Base-by-base conservation (phyloP, 1,139 yeast genomes). In the Diutina mesorugosa region DNA sequence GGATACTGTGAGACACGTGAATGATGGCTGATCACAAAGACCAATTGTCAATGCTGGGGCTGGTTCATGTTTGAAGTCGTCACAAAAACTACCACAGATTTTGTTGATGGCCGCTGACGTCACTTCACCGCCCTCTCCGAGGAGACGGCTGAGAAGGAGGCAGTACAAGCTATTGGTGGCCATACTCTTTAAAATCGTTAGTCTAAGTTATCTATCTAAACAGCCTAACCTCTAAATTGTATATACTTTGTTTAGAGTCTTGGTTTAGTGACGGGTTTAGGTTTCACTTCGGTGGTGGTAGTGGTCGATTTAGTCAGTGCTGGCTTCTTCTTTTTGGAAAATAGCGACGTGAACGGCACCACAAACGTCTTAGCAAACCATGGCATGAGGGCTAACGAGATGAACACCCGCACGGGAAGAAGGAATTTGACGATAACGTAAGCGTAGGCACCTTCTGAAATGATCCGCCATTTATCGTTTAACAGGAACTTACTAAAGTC, bases 381-480 rank as follows among this genome's bases (percentile, higher is more conserved):
- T 1, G 95, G 95, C 69, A 87, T 87, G 52, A 80, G 68, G 54
- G 77, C 66, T 56, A 87, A 67, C 55, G 88, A 82, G 21, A 84
- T 59, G 5, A 80, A 71, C 0, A 86, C 71, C 59, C 95, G 71
- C 2, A 84, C 61, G 0, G 93, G 95, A 62, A 85, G 69, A 60
- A 74, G 60, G 58, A 74, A 73, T 66, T 90, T 91, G 30, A 90
- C 93, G 10, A 87, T 71, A 2, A 89, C 90, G 65, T 87, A 91
- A 0, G 97, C 85, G 55, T 89, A 81, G 0, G 96, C 96, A n/a
- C 97, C 97, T 58, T 90, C 91, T 62, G 83, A 71, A 2, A 89
- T 74, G 45, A 86, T 69, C 54, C 71, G 72, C 45, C 86, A 75
- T 63, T 86, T 84, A 45, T 80, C 83, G 57, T 73, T 77, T 47